phyloP scores from a whole-genome alignment of 306 rosid species.

The Morella rubra region DNA sequence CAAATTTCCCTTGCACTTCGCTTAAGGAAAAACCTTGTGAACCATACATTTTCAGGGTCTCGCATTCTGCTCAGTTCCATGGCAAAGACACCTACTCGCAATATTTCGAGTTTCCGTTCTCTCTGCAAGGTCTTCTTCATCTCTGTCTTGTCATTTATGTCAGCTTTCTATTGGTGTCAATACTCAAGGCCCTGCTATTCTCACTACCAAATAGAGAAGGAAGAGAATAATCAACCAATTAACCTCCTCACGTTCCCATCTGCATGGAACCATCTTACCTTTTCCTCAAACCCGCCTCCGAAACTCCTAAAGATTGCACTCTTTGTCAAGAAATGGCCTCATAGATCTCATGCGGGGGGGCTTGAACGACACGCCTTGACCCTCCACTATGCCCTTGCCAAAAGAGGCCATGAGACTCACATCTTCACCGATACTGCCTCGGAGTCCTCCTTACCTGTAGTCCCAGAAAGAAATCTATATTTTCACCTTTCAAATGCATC shows the following conservation, averaged over 20 bases:
- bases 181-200: slow-evolving; percentile 35
- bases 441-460: slow-evolving; percentile 30
- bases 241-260: slow-evolving; percentile 55
- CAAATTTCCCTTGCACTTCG: neutral
- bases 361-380: slow-evolving; percentile 75
- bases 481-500: slow-evolving; percentile 70
- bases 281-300: slow-evolving; percentile 41
- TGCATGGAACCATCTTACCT: slow-evolving; percentile 58
- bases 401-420: slow-evolving; percentile 71
- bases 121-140: slow-evolving; percentile 34
- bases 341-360: slow-evolving; percentile 59
- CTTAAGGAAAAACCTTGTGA: neutral
- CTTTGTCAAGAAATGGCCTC: slow-evolving; percentile 80
- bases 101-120: slow-evolving; percentile 36
- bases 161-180: slow-evolving; percentile 46
- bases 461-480: slow-evolving; percentile 32
- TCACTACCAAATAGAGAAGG: slow-evolving; percentile 35
- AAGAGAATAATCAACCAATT: slow-evolving; percentile 31
- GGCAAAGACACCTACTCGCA: slow-evolving; percentile 42
- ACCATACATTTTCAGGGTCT: slow-evolving; percentile 5
- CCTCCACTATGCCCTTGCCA: slow-evolving; percentile 64
- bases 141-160: slow-evolving; percentile 40
- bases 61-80: slow-evolving; percentile 27
- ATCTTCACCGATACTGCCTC: slow-evolving; percentile 52
- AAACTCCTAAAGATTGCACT: slow-evolving; percentile 59